These are phyloP conservation scores for Colletotrichum theobromicola DNA, from an alignment of 2,329 filamentous ascomycete genomes.

Conservation along the genomic window DNA sequence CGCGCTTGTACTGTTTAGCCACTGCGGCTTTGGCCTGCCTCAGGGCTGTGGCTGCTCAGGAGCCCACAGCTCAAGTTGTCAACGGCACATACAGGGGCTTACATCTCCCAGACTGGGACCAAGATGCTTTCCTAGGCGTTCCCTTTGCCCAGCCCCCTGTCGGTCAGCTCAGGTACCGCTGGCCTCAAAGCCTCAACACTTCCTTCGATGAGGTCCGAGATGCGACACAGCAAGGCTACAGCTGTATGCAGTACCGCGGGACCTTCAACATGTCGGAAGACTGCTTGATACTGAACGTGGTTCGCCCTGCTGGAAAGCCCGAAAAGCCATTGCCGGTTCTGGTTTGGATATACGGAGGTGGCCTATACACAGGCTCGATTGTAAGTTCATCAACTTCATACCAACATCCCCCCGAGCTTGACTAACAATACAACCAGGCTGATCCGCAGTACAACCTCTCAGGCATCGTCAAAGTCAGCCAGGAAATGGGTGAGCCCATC, in stretches of 20 bases:
- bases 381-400: neutral
- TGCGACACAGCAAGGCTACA: slow-evolving; percentile 47
- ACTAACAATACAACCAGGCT: slow-evolving; percentile 21
- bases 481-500: slow-evolving; percentile 56
- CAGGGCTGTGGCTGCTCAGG: neutral
- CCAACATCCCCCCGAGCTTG: neutral
- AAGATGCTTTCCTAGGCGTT: slow-evolving; percentile 44
- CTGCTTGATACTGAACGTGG: slow-evolving; percentile 49
- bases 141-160: slow-evolving; percentile 40
- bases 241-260: slow-evolving; percentile 51
- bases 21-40: slow-evolving; percentile 9
- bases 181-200: slow-evolving; percentile 40
- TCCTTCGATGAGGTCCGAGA: slow-evolving; percentile 42
- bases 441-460: slow-evolving; percentile 69
- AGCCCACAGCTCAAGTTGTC: slow-evolving; percentile 24
- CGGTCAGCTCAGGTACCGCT: slow-evolving; percentile 38
- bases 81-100: slow-evolving; percentile 40
- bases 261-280: slow-evolving; percentile 52
- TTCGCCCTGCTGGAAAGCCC: slow-evolving; percentile 40
- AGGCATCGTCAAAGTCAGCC: slow-evolving; percentile 61
- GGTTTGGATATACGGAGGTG: slow-evolving; percentile 66
- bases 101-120: slow-evolving; percentile 37
- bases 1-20: neutral
- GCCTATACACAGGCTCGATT: slow-evolving; percentile 54
- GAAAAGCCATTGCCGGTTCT: slow-evolving; percentile 43